Conservation (phyloP, 2,329 filamentous ascomycete species). For the Exophiala bonariae region DNA sequence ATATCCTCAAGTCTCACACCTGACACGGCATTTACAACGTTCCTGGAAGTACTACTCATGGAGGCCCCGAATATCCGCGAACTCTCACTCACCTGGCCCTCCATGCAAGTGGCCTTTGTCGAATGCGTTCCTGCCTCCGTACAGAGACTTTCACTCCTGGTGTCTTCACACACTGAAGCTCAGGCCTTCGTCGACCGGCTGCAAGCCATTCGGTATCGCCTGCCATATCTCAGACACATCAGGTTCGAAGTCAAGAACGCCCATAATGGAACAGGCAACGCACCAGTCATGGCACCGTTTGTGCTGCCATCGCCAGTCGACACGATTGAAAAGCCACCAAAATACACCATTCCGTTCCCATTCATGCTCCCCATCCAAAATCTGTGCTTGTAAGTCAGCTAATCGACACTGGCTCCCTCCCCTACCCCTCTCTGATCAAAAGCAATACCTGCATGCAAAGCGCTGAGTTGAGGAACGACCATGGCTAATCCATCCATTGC, state of each 20-base stretch:
- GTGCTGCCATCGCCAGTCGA: too few species aligned
- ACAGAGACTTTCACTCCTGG: slow-evolving; percentile 3
- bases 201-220: slow-evolving; percentile 6
- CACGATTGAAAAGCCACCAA: too few species aligned
- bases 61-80: slow-evolving; percentile 10
- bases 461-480: too few species aligned
- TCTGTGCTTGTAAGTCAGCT: slow-evolving; percentile 11
- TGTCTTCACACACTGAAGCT: slow-evolving; percentile 7
- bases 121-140: slow-evolving; percentile 13
- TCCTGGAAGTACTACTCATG: slow-evolving; percentile 11
- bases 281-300: not conserved
- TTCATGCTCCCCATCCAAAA: slow-evolving; percentile 9
- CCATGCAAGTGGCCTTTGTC: slow-evolving; percentile 9
- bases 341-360: not conserved
- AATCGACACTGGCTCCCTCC: too few species aligned
- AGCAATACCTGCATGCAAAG: too few species aligned
- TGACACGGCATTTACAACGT: slow-evolving; percentile 3
- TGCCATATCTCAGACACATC: slow-evolving; percentile 5
- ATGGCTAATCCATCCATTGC: too few species aligned
- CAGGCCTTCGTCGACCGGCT: slow-evolving; percentile 12
- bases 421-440: not conserved
- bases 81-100: slow-evolving; percentile 13
- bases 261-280: not conserved
- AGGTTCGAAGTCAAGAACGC: slow-evolving; percentile 9
- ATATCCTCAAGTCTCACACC: slow-evolving; percentile 12